Percentiles rank a stretch among this genome's conserved stretches.
These are phyloP conservation scores for Chlamydomonas eustigma DNA, from an alignment of 139 green algal species.

Conservation along the genomic window DNA sequence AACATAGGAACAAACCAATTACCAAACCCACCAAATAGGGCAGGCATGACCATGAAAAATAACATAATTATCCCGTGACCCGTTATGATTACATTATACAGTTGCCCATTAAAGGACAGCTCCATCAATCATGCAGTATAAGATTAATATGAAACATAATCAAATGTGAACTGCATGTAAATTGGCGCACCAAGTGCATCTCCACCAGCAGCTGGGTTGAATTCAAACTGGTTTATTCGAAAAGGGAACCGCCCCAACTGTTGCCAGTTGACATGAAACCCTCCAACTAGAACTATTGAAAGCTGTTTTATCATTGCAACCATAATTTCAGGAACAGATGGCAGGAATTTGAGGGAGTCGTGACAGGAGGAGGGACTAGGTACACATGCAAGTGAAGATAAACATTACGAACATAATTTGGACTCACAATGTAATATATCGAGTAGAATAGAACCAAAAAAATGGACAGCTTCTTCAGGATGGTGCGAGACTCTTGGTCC, in stretches of 20 bases:
- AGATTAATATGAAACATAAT: too few relatives aligned
- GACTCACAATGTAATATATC: constrained; percentile 42
- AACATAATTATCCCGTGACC: constrained; percentile 48
- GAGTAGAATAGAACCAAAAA: constrained; percentile 32
- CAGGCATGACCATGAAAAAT: constrained; percentile 47
- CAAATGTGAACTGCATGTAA: too few relatives aligned
- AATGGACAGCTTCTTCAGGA: constrained; percentile 31
- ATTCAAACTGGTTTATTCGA: constrained; percentile 22
- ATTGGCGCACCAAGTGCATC: constrained; percentile 30
- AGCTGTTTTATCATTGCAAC: too few relatives aligned
- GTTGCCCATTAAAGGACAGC: constrained; percentile 22
- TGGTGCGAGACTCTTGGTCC: constrained; percentile 24
- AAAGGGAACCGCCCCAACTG: constrained; percentile 36
- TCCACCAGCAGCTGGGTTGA: constrained; percentile 16
- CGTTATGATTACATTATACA: constrained; percentile 47
- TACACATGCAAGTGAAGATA: too few relatives aligned
- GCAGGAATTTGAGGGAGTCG: too few relatives aligned
- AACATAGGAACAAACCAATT: constrained; percentile 50
- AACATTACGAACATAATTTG: too few relatives aligned
- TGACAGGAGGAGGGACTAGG: too few relatives aligned
- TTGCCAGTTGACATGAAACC: constrained; percentile 23
- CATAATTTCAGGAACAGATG: too few relatives aligned
- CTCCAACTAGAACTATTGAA: constrained; percentile 31
- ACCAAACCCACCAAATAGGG: constrained; percentile 42
- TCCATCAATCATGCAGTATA: background rate